Conservation (phyloP, 148 eudicot species). For the Camellia granthamiana region DNA sequence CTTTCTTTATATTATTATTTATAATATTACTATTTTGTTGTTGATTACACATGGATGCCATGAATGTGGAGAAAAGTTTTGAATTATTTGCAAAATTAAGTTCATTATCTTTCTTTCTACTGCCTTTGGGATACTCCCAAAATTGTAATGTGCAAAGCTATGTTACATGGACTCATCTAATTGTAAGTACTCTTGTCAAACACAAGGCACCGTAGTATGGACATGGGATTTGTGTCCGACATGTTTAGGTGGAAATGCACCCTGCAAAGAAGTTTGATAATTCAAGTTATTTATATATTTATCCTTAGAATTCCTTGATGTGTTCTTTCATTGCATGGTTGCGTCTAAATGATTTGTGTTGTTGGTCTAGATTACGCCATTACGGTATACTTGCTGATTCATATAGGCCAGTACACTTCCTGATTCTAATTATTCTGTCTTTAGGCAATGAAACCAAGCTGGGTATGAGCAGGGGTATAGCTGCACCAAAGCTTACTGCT, state of each 20-base stretch:
- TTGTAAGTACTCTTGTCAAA: background rate
- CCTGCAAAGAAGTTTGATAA: background rate
- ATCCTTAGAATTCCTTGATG: background rate
- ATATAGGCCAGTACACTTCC: background rate
- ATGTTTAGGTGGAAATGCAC: background rate
- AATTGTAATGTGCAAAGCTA: background rate
- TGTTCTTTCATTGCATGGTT: background rate
- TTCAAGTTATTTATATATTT: background rate
- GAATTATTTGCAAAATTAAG: background rate
- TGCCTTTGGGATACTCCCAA: background rate
- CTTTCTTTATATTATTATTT: no score
- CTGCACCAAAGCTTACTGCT: slow-evolving; percentile 96
- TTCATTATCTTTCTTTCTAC: background rate
- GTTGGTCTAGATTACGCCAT: background rate
- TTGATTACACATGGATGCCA: background rate
- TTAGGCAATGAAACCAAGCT: slow-evolving; percentile 96
- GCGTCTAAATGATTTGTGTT: background rate
- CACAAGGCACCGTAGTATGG: background rate
- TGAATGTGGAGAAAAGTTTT: background rate
- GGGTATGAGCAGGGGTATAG: slow-evolving; percentile 96
- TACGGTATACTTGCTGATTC: background rate
- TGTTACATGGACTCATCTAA: background rate
- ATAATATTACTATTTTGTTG: background rate
- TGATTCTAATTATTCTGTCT: slow-evolving; percentile 9
- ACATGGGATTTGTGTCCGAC: background rate